Percentiles rank a stretch among this genome's conserved stretches.
Conservation (phyloP, 2,329 filamentous ascomycete species). For the Fusarium euwallaceae region DNA sequence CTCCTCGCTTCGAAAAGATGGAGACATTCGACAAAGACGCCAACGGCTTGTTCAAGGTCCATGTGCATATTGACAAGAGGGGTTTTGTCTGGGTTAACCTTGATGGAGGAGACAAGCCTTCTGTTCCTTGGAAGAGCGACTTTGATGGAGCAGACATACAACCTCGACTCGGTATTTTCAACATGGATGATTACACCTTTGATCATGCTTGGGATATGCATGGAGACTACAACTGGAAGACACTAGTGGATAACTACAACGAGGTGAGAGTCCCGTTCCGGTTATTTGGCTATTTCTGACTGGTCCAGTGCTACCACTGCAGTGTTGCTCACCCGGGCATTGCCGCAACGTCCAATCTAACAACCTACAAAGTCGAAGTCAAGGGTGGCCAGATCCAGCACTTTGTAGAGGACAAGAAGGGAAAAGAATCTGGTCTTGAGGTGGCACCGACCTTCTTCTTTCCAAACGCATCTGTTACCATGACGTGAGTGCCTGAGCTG, state of each 20-base stretch:
- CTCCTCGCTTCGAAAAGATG: conserved; percentile 69
- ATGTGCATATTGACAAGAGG: conserved; percentile 63
- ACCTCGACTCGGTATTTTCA: conserved; percentile 57
- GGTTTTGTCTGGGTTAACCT: conserved; percentile 72
- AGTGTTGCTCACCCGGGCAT: conserved; percentile 33
- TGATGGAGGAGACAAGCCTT: conserved; percentile 59
- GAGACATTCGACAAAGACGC: conserved; percentile 66
- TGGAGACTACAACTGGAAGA: conserved; percentile 71
- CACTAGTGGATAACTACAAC: conserved; percentile 73
- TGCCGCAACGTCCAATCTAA: conserved; percentile 11
- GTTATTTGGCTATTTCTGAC: no score
- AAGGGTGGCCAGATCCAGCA: conserved; percentile 34
- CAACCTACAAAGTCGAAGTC: conserved; percentile 17
- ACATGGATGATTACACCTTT: conserved; percentile 66
- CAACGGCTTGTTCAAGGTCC: conserved; percentile 67
- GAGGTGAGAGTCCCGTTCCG: no score
- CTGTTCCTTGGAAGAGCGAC: conserved; percentile 64
- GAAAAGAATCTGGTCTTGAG: not conserved
- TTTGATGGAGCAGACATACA: conserved; percentile 62
- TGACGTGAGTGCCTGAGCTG: conserved; percentile 17
- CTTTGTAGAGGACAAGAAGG: conserved; percentile 23
- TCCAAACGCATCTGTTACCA: conserved; percentile 33
- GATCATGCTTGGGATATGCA: conserved; percentile 69
- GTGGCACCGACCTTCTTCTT: conserved; percentile 32
- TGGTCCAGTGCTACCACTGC: conserved; percentile 28